phyloP scores from a whole-genome alignment of 2,329 filamentous ascomycete genomes.

The Beauveria sp. region DNA sequence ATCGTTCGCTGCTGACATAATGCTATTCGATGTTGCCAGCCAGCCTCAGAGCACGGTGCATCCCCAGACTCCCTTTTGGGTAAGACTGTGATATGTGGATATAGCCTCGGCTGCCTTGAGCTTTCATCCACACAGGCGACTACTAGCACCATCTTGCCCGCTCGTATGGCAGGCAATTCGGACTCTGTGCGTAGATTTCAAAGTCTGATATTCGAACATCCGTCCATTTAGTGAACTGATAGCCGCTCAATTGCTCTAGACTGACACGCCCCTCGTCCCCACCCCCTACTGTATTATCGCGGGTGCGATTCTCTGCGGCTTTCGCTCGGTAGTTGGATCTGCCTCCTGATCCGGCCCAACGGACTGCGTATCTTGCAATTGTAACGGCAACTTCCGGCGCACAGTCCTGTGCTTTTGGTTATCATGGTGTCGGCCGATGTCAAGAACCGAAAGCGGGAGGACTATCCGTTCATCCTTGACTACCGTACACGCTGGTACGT shows the following conservation, averaged over 20 bases:
- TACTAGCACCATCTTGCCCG: neutral
- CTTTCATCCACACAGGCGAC: neutral
- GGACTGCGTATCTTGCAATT: neutral
- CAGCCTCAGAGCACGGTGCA: too few species aligned
- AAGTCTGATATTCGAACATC: neutral
- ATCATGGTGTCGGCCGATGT: slow-evolving; percentile 24
- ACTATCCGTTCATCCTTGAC: slow-evolving; percentile 73
- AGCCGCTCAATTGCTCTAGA: neutral
- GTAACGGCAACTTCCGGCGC: neutral
- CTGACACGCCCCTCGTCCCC: neutral
- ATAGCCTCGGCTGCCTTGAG: slow-evolving; percentile 6
- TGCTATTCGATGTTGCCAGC: neutral
- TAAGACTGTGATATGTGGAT: neutral
- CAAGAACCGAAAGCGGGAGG: slow-evolving; percentile 57
- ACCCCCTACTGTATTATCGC: neutral
- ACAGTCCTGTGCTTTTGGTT: neutral
- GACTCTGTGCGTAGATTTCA: neutral
- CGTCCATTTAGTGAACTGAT: neutral
- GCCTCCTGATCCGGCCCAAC: neutral
- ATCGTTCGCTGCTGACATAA: neutral
- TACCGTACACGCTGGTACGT: slow-evolving; percentile 79
- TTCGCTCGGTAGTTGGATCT: neutral
- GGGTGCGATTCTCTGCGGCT: neutral
- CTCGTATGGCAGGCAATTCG: neutral
- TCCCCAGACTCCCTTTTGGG: neutral